Conservation (phyloP, 2,329 filamentous ascomycete species). For the Verticillium zaregamsianum region DNA sequence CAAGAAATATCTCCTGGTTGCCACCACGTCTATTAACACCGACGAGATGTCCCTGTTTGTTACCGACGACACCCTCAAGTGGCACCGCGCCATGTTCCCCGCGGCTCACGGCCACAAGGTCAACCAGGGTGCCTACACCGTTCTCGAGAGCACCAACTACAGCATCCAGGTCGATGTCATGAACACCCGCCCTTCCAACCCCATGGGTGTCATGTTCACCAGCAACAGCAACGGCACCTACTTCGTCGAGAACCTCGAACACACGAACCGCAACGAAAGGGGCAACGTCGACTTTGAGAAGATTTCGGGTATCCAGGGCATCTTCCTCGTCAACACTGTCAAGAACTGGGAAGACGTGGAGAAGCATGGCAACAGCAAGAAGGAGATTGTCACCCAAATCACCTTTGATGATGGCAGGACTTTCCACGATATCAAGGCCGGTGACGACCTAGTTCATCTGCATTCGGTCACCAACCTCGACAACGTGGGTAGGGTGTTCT, state of each 20-base stretch:
- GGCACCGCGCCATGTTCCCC: constrained; percentile 90
- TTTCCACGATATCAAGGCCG: constrained; percentile 69
- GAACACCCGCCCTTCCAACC: constrained; percentile 58
- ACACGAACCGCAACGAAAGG: constrained; percentile 76
- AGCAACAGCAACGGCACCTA: constrained; percentile 98
- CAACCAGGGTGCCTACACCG: constrained; percentile 83
- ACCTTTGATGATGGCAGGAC: constrained; percentile 94
- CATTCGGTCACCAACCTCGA: constrained; percentile 85
- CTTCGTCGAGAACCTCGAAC: constrained; percentile 85
- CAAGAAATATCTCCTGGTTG: constrained; percentile 82
- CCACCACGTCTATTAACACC: constrained; percentile 72
- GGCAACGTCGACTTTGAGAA: constrained; percentile 95
- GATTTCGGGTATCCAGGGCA: constrained; percentile 83
- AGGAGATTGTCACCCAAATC: constrained; percentile 75
- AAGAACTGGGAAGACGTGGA: constrained; percentile 78
- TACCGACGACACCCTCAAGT: constrained; percentile 74
- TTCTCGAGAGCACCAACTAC: constrained; percentile 95
- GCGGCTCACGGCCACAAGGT: constrained; percentile 65
- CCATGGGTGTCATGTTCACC: constrained; percentile 86
- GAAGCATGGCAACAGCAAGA: constrained; percentile 42
- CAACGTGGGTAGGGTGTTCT: constrained; percentile 84
- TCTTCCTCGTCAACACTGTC: constrained; percentile 86
- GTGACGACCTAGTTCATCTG: constrained; percentile 69
- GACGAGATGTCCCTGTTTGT: constrained; percentile 91
- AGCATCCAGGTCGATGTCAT: constrained; percentile 96